Evolutionary conservation across 805 yeast species (phyloP).

Genomic region (Yamadazyma paraphyllophila): DNA sequence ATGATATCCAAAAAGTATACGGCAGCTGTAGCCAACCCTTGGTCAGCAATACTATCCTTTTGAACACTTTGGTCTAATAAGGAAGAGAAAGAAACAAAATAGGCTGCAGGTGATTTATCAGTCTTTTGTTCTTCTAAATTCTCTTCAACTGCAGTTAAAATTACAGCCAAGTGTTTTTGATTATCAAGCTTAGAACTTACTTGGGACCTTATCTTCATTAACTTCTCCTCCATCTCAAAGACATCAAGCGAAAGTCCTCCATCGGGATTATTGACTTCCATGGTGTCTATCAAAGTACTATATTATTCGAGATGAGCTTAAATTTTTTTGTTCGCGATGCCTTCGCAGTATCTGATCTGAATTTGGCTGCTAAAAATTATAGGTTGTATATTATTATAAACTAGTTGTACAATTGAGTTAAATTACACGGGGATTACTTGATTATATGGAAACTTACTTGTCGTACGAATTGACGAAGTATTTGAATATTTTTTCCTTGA

Average conservation of each 20-base stretch:
- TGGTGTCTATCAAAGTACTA: neutral
- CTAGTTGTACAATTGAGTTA: slow-evolving; percentile 3
- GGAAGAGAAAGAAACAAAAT: slow-evolving; percentile 80
- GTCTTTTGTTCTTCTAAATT: slow-evolving; percentile 68
- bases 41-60: slow-evolving; percentile 53
- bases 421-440: neutral
- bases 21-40: slow-evolving; percentile 66
- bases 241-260: slow-evolving; percentile 33
- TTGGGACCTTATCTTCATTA: slow-evolving; percentile 69
- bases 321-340: slow-evolving; percentile 10
- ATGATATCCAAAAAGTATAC: slow-evolving; percentile 80
- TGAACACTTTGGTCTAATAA: slow-evolving; percentile 69
- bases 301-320: slow-evolving; percentile 12
- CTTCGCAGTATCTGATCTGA: slow-evolving; percentile 3
- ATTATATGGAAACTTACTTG: slow-evolving; percentile 1
- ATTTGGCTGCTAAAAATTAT: neutral
- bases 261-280: slow-evolving; percentile 30
- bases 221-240: slow-evolving; percentile 59
- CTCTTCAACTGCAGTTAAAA: slow-evolving; percentile 87
- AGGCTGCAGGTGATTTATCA: slow-evolving; percentile 68
- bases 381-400: neutral
- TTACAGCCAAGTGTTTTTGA: slow-evolving; percentile 81
- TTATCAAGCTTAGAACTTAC: slow-evolving; percentile 76
- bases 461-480: slow-evolving; percentile 32
- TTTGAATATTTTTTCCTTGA: slow-evolving; percentile 25